These are phyloP conservation scores for Tricholoma bakamatsutake DNA, from an alignment of 768 basidiomycete species.

Conservation along the genomic window DNA sequence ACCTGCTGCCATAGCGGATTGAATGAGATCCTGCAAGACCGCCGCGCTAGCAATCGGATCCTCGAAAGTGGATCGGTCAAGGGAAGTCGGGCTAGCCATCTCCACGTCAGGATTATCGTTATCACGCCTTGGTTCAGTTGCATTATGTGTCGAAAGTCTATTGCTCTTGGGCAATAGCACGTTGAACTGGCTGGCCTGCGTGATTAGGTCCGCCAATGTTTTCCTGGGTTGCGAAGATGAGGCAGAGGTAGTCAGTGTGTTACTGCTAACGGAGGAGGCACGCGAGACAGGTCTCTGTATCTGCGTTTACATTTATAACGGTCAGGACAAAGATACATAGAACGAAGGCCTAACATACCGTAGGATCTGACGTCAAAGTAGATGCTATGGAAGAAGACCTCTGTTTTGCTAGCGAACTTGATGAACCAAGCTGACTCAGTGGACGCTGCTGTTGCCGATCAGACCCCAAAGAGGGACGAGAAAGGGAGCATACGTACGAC, in stretches of 20 bases:
- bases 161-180: neutral
- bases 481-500: neutral
- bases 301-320: neutral
- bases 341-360: neutral
- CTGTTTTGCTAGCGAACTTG: neutral
- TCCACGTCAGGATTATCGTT: neutral
- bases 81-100: neutral
- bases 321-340: neutral
- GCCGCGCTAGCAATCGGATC: conserved; percentile 3
- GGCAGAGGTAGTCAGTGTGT: neutral
- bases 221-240: neutral
- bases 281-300: neutral
- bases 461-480: neutral
- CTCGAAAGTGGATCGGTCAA: neutral
- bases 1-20: neutral
- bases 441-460: neutral
- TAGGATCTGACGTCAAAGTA: neutral
- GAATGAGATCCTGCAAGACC: neutral
- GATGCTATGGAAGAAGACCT: neutral
- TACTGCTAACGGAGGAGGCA: neutral
- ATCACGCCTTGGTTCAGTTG: conserved; percentile 1
- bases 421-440: neutral
- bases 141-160: neutral
- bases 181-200: conserved; percentile 9
- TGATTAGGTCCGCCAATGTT: conserved; percentile 10